Percentiles rank a stretch among this genome's conserved stretches.
These are phyloP conservation scores for Ogataea saltuana DNA, from an alignment of 805 yeast genomes.

Conservation along the genomic window DNA sequence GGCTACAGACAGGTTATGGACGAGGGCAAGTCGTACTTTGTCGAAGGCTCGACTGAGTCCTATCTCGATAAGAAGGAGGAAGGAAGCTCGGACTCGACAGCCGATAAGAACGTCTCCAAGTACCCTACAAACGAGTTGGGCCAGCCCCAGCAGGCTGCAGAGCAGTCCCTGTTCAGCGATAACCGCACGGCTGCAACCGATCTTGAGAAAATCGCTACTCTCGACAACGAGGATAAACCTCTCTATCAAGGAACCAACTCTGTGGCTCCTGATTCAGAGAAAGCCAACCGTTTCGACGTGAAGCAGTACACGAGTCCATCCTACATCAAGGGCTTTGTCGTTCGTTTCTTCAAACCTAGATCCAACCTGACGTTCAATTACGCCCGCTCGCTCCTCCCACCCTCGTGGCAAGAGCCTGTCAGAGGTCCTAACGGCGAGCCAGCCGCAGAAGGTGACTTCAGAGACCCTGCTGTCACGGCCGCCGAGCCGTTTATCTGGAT, in stretches of 20 bases:
- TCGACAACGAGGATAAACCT: slow-evolving; percentile 31
- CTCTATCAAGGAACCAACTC: slow-evolving; percentile 13
- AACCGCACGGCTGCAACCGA: slow-evolving; percentile 22
- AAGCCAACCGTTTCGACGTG: slow-evolving; percentile 8
- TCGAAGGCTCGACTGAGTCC: slow-evolving; percentile 23
- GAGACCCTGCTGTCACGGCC: slow-evolving; percentile 58
- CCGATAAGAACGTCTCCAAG: slow-evolving; percentile 8
- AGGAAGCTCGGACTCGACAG: slow-evolving; percentile 29
- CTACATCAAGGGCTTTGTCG: slow-evolving; percentile 12
- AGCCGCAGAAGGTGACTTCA: slow-evolving; percentile 34
- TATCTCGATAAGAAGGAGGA: slow-evolving; percentile 29
- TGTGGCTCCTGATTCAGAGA: slow-evolving; percentile 5
- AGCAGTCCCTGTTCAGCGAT: slow-evolving; percentile 20
- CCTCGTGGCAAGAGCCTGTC: slow-evolving; percentile 24
- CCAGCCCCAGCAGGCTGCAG: slow-evolving; percentile 1
- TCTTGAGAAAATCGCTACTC: slow-evolving; percentile 17
- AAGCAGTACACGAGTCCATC: slow-evolving; percentile 14
- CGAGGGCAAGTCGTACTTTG: slow-evolving; percentile 31
- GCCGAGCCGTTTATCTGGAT: slow-evolving; percentile 70
- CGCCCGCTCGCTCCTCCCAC: slow-evolving; percentile 45
- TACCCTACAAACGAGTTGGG: slow-evolving; percentile 10
- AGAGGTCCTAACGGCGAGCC: no score
- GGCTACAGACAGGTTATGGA: slow-evolving; percentile 58
- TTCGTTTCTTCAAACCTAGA: slow-evolving; percentile 48
- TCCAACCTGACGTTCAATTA: slow-evolving; percentile 40